Evolutionary conservation across 139 green algal genomes (phyloP), one percentile per base, ranked within the genome.

Genomic region (Spirogloea muscicola): DNA sequence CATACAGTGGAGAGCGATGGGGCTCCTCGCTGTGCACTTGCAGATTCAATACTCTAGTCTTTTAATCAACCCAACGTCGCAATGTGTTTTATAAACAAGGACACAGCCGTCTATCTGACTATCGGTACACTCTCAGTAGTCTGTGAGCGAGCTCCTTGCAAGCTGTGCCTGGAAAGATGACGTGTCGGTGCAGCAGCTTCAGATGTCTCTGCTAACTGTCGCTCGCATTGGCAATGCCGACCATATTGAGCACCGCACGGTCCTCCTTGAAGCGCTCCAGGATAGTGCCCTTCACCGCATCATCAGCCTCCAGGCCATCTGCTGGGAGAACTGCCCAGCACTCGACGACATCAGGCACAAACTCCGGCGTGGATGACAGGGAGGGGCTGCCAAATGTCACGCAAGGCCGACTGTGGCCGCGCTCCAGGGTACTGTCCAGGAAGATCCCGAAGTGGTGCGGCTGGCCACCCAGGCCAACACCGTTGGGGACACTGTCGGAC

Each of bases 251-350:
- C 58, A 72, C 41, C 7, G 71, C 71, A 39, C 58, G 57, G n/a
- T 79, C 71, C 27, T 79, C 62, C 1, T 72, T 52, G 62, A 79
- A 79, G 9, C 71, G n/a, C 31, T 79, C 71, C 13, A 79, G 2
- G 31, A 79, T 43, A 21, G 71, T 77, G 9, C 66, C 44, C 39
- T 59, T 74, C 5, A n/a, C 36, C 4, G 46, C 66, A 5, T 69
- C 38, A 6, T 13, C 38, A n/a, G 34, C 38, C 10, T n/a, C 68
- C 27, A 31, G 49, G 25, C 4, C 65, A 59, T 58, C 63, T 52
- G 21, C 60, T 36, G 58, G 39, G n/a, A 63, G 13, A 10, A 65
- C 61, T 16, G 51, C 41, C 72, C 72, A 80, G 33, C 59, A 74
- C 72, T 80, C 72, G 1, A 80, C 36, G 33, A 18, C 31, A 34